phyloP scores from a whole-genome alignment of 2,329 filamentous ascomycete genomes.

The Colletotrichum chlorophyti region DNA sequence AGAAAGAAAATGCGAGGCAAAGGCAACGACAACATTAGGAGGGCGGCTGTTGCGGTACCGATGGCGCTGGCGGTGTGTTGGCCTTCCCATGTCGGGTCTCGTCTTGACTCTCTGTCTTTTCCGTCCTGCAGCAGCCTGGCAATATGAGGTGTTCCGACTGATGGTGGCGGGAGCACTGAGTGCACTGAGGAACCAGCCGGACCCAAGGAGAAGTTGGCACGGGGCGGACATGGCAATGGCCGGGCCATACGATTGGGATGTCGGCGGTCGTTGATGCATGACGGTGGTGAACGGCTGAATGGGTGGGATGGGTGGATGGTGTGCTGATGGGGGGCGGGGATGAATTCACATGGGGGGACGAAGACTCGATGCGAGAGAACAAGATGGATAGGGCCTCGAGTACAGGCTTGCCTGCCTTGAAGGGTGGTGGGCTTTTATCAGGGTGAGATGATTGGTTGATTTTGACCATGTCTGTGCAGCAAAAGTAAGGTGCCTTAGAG shows the following conservation, averaged over 20 bases:
- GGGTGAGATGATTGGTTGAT: too few relatives aligned
- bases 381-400: too few relatives aligned
- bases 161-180: background rate
- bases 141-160: background rate
- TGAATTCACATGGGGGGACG: too few relatives aligned
- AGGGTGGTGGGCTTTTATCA: too few relatives aligned
- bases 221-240: background rate
- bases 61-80: background rate
- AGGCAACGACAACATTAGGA: background rate
- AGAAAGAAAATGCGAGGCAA: background rate
- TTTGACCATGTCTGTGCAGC: too few relatives aligned
- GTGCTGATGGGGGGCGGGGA: background rate
- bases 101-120: too few relatives aligned
- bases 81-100: background rate
- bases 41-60: background rate
- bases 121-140: too few relatives aligned
- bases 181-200: background rate
- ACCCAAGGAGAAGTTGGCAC: constrained; percentile 14
- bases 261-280: too few relatives aligned
- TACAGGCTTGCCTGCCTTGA: too few relatives aligned
- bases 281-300: background rate
- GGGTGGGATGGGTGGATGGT: background rate
- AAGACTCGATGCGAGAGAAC: too few relatives aligned
- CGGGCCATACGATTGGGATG: background rate
- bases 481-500: too few relatives aligned